A percentile compares a stretch with the other conserved stretches of the same genome.
Conservation (phyloP, 179 eudicot species). For the Patellifolia procumbens region DNA sequence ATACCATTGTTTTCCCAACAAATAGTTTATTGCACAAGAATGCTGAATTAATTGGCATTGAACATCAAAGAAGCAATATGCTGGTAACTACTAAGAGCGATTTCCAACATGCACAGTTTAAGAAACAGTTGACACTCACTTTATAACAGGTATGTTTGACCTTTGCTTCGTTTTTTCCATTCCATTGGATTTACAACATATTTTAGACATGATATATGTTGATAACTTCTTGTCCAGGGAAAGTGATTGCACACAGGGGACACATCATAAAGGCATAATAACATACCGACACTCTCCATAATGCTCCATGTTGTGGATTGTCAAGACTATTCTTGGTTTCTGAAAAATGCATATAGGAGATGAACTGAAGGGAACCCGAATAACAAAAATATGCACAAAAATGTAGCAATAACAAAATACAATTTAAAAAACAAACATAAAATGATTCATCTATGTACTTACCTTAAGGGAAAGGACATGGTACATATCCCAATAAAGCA, state of each 20-base stretch:
- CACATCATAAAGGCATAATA: neutral
- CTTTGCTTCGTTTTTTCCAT: conserved; percentile 5
- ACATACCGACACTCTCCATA: conserved; percentile 86
- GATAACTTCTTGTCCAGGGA: neutral
- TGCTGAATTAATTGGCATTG: neutral
- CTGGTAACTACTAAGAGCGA: neutral
- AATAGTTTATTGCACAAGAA: neutral
- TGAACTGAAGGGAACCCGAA: neutral
- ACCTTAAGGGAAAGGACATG: conserved; percentile 75
- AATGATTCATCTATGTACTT: conserved; percentile 15
- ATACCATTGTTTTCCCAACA: neutral
- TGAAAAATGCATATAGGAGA: conserved; percentile 28
- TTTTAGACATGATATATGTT: neutral
- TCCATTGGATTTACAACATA: neutral
- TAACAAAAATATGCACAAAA: neutral
- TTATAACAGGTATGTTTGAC: neutral
- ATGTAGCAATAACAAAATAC: neutral
- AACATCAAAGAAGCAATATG: neutral
- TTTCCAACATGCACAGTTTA: neutral
- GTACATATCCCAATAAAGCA: conserved; percentile 93
- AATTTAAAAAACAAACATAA: neutral
- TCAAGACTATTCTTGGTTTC: conserved; percentile 84
- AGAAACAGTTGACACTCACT: neutral
- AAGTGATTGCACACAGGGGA: neutral
- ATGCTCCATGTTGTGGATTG: conserved; percentile 95